Evolutionary conservation across 2,329 filamentous ascomycete species (phyloP).

Genomic region (Ceratocystis albifundus): DNA sequence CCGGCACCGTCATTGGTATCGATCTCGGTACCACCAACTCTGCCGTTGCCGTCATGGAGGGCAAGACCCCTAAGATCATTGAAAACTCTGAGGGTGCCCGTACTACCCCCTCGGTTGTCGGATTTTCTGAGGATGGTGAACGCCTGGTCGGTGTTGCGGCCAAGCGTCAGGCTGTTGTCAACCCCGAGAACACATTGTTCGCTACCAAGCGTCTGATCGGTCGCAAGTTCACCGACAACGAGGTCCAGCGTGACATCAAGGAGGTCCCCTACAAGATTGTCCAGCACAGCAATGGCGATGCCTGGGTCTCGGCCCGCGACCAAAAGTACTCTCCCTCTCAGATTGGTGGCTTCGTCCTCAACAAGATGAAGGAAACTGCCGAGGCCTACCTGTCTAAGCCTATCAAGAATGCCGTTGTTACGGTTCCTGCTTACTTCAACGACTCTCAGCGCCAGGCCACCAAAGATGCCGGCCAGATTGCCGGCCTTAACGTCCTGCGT

Average conservation of each 20-base stretch:
- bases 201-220: slow-evolving; percentile 98
- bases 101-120: slow-evolving; percentile 89
- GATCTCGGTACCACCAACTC: slow-evolving; percentile 98
- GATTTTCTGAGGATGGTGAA: slow-evolving; percentile 90
- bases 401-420: slow-evolving; percentile 92
- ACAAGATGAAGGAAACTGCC: slow-evolving; percentile 99
- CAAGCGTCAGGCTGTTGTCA: slow-evolving; percentile 96
- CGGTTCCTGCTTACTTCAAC: slow-evolving; percentile 96
- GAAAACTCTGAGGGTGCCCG: slow-evolving; percentile 93
- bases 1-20: slow-evolving; percentile 94
- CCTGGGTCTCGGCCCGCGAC: slow-evolving; percentile 85
- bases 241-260: slow-evolving; percentile 94
- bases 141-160: slow-evolving; percentile 92
- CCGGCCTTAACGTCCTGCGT: slow-evolving; percentile 91
- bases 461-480: slow-evolving; percentile 98
- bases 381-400: slow-evolving; percentile 84
- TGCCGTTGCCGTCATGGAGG: slow-evolving; percentile 94
- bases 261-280: slow-evolving; percentile 98
- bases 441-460: slow-evolving; percentile 96
- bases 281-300: slow-evolving; percentile 91
- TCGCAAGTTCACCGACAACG: slow-evolving; percentile 84
- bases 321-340: slow-evolving; percentile 98
- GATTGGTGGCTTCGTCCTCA: slow-evolving; percentile 88
- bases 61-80: slow-evolving; percentile 88
- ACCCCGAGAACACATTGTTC: slow-evolving; percentile 96